phyloP scores from a whole-genome alignment of 768 basidiomycete species.

The Podaxis sp. region DNA sequence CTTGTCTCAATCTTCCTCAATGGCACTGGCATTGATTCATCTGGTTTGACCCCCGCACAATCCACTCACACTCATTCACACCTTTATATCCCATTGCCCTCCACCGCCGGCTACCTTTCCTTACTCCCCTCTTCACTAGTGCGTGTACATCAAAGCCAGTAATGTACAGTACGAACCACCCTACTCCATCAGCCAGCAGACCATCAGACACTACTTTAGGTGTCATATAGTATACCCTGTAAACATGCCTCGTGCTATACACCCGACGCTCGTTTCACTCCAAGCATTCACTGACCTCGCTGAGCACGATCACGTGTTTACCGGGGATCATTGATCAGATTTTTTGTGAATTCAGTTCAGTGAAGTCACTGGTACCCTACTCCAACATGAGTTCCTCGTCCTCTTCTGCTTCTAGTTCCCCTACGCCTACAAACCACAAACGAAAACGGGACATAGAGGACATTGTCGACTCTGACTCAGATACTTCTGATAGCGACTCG shows the following conservation, averaged over 20 bases:
- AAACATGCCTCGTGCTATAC: not conserved
- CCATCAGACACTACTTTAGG: not conserved
- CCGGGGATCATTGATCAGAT: not conserved
- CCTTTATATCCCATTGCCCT: not conserved
- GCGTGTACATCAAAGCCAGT: not conserved
- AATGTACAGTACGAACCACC: slow-evolving; percentile 4
- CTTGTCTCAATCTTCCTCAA: not conserved
- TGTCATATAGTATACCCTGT: slow-evolving; percentile 7
- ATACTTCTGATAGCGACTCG: slow-evolving; percentile 13
- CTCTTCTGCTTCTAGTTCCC: slow-evolving; percentile 33
- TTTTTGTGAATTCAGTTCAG: not conserved
- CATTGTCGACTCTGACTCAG: slow-evolving; percentile 19
- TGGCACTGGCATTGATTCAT: not conserved
- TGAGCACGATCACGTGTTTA: not conserved
- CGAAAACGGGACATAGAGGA: slow-evolving; percentile 27
- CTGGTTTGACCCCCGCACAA: not conserved
- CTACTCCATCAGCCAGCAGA: not conserved
- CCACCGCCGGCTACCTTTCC: not conserved
- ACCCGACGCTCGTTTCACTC: not conserved
- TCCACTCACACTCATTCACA: not conserved
- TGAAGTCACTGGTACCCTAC: not conserved
- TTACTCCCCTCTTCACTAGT: not conserved
- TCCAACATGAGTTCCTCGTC: slow-evolving; percentile 15
- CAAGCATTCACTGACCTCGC: not conserved
- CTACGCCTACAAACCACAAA: slow-evolving; percentile 28